Conservation (phyloP, 352 stramenopile genomes). For the Globisporangium heterothallicum region DNA sequence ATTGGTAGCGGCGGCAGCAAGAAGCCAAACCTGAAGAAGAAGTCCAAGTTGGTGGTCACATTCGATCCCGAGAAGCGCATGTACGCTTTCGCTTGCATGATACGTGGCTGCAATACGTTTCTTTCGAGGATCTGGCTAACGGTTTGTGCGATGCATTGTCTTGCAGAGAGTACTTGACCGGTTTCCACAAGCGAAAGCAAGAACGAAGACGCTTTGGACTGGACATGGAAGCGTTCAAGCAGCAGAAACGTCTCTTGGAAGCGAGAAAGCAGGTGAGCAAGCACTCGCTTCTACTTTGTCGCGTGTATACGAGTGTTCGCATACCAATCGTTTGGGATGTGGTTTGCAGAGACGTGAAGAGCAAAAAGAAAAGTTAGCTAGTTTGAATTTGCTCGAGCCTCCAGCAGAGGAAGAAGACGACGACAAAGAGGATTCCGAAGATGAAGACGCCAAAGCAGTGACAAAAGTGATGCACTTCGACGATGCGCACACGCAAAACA, state of each 20-base stretch:
- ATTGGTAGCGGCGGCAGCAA: constrained; percentile 15
- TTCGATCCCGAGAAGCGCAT: constrained; percentile 86
- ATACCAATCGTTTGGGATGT: not conserved
- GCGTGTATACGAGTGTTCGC: too few species aligned
- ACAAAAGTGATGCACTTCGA: constrained; percentile 75
- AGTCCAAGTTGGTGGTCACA: constrained; percentile 83
- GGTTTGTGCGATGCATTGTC: not conserved
- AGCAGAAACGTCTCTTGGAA: constrained; percentile 78
- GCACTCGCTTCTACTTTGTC: too few species aligned
- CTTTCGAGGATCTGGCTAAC: not conserved
- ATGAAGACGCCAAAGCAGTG: constrained; percentile 26
- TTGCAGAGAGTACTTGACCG: constrained; percentile 74
- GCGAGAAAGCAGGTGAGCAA: constrained; percentile 62
- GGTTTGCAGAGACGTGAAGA: constrained; percentile 51
- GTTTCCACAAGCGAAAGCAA: constrained; percentile 86
- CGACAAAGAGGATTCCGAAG: constrained; percentile 26
- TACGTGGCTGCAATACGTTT: not conserved
- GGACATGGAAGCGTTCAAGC: constrained; percentile 88
- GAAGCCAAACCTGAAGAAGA: constrained; percentile 57
- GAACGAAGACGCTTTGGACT: constrained; percentile 80
- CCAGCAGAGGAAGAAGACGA: constrained; percentile 23
- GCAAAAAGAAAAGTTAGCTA: constrained; percentile 63
- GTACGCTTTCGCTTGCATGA: constrained; percentile 25
- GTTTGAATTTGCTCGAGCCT: constrained; percentile 45
- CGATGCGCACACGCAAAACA: constrained; percentile 77